A percentile compares a stretch with the other conserved stretches of the same genome.
Conservation (phyloP, 129 eudicot genomes). For the Flaveria brownii region DNA sequence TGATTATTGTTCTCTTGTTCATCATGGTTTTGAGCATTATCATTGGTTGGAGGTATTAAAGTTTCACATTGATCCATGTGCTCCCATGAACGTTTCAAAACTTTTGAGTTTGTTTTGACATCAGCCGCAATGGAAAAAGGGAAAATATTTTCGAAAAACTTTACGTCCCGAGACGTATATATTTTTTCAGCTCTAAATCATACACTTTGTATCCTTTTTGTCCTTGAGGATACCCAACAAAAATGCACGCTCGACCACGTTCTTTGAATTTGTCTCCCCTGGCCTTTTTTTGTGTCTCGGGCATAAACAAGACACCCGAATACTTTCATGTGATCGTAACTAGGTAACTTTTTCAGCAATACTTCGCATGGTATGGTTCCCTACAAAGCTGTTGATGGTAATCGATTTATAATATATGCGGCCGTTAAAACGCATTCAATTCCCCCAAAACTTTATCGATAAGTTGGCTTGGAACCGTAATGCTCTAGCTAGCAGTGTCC, state of each 20-base stretch:
- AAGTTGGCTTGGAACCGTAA: conserved; percentile 20
- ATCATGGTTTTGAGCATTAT: neutral
- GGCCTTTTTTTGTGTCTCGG: too few relatives aligned
- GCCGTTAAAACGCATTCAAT: too few relatives aligned
- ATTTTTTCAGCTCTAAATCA: conserved; percentile 1
- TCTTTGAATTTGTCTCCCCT: neutral
- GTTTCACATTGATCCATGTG: neutral
- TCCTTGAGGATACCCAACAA: conserved; percentile 24
- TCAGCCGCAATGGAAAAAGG: neutral
- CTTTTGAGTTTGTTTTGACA: neutral
- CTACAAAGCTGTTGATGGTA: neutral
- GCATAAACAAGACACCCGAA: conserved; percentile 26
- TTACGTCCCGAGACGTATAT: conserved; percentile 1
- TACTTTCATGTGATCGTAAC: neutral
- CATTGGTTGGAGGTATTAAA: neutral
- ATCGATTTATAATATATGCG: neutral
- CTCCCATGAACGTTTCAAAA: neutral
- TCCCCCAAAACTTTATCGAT: conserved; percentile 10
- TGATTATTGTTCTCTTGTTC: neutral
- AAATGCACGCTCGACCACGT: neutral
- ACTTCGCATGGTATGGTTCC: neutral
- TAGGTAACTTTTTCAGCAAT: neutral
- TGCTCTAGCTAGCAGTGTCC: conserved; percentile 20
- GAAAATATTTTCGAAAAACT: neutral
- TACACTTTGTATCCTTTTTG: conserved; percentile 8